phyloP scores from a whole-genome alignment of 2,329 filamentous ascomycete species.

The Penicillium frequentans region DNA sequence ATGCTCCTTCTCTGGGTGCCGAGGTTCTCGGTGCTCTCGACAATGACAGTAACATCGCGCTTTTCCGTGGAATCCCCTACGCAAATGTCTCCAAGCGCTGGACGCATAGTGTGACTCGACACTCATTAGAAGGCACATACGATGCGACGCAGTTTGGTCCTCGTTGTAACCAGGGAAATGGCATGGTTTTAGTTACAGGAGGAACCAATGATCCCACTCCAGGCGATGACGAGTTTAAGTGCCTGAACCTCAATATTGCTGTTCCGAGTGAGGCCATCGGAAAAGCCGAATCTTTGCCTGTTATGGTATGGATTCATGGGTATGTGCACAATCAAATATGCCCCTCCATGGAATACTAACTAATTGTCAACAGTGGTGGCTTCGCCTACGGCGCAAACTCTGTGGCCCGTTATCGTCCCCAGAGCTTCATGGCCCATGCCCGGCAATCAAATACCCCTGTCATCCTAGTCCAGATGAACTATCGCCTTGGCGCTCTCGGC shows the following conservation, averaged over 20 bases:
- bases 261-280: not conserved
- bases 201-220: not conserved
- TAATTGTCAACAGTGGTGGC: not conserved
- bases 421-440: not conserved
- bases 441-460: conserved; percentile 1
- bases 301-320: conserved; percentile 6
- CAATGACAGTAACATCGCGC: not conserved
- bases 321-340: not conserved
- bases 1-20: not conserved
- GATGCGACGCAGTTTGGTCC: not conserved
- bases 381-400: conserved; percentile 10
- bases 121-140: not conserved
- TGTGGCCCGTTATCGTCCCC: conserved; percentile 4
- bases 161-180: conserved; percentile 1
- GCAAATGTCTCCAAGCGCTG: conserved; percentile 1
- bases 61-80: conserved; percentile 1
- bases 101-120: not conserved
- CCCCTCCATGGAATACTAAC: not conserved
- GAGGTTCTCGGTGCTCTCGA: not conserved
- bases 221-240: conserved; percentile 5
- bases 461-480: conserved; percentile 4
- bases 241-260: conserved; percentile 3
- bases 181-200: conserved; percentile 1
- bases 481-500: conserved; percentile 7
- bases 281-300: not conserved